These are phyloP conservation scores for Entoloma clypeatum DNA, from an alignment of 1,284 basidiomycete species.

Conservation along the genomic window DNA sequence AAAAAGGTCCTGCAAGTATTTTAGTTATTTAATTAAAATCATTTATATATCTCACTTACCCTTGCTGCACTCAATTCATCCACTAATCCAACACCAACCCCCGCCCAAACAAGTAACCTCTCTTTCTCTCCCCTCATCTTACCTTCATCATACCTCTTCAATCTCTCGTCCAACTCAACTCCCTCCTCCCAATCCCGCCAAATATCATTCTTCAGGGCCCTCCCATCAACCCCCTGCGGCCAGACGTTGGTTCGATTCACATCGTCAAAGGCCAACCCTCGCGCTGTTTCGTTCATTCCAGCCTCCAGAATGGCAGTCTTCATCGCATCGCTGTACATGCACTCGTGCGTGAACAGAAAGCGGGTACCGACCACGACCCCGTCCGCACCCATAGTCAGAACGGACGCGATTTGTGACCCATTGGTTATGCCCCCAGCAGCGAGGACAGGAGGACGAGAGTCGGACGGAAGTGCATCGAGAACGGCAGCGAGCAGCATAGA, in stretches of 20 bases:
- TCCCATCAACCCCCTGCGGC: slow-evolving; percentile 50
- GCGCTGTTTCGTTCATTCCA: slow-evolving; percentile 38
- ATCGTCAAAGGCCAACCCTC: slow-evolving; percentile 48
- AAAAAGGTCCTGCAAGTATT: too few species aligned
- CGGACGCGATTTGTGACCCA: slow-evolving; percentile 49
- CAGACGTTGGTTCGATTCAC: slow-evolving; percentile 44
- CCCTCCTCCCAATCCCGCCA: slow-evolving; percentile 25
- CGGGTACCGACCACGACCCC: slow-evolving; percentile 57
- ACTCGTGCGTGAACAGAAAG: slow-evolving; percentile 53
- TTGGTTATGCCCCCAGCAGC: slow-evolving; percentile 44
- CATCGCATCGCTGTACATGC: slow-evolving; percentile 40
- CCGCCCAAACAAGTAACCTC: slow-evolving; percentile 32
- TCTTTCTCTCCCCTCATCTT: slow-evolving; percentile 20
- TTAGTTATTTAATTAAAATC: too few species aligned
- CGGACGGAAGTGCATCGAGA: slow-evolving; percentile 33
- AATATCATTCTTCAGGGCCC: slow-evolving; percentile 33
- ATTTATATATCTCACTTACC: too few species aligned
- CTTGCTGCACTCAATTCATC: slow-evolving; percentile 19
- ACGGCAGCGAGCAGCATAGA: slow-evolving; percentile 47
- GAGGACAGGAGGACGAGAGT: slow-evolving; percentile 46
- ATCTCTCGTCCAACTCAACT: slow-evolving; percentile 23
- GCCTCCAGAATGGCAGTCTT: slow-evolving; percentile 47
- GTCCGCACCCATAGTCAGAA: slow-evolving; percentile 49
- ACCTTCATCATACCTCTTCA: slow-evolving; percentile 22
- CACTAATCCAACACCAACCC: slow-evolving; percentile 28